phyloP scores from a whole-genome alignment of 306 rosid species.

The Vigna mungo region DNA sequence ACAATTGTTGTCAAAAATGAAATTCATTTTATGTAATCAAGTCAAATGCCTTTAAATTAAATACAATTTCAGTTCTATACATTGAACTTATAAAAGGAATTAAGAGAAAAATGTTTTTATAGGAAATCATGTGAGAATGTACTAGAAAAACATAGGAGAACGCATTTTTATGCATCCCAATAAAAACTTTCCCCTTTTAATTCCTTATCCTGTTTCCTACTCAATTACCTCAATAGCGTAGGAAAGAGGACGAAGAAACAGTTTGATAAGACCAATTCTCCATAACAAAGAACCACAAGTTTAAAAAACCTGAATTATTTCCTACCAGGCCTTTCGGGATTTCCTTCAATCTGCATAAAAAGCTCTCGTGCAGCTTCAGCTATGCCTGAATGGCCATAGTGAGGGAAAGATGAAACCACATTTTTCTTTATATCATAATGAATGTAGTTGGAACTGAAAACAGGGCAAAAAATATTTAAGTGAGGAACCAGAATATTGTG shows the following conservation, averaged over 20 bases:
- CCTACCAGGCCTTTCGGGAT: conserved; percentile 60
- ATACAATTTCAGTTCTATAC: conserved; percentile 26
- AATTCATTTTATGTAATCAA: conserved; percentile 22
- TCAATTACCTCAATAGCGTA: neutral
- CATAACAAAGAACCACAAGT: conserved; percentile 32
- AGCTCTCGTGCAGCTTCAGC: conserved; percentile 86
- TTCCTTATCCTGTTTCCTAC: too few species aligned
- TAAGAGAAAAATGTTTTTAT: too few species aligned
- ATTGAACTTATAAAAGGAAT: conserved; percentile 16
- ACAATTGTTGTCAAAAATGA: conserved; percentile 29
- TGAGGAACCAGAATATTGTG: conserved; percentile 31
- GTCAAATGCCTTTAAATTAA: conserved; percentile 12
- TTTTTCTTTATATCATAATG: conserved; percentile 50
- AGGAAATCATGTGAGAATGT: too few species aligned
- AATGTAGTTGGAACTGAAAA: conserved; percentile 64
- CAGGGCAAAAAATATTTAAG: conserved; percentile 36
- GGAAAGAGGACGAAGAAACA: conserved; percentile 34
- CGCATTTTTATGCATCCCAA: neutral
- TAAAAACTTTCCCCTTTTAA: neutral
- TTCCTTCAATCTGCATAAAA: conserved; percentile 82
- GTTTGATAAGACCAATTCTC: conserved; percentile 7
- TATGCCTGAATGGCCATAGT: conserved; percentile 86
- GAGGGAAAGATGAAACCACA: conserved; percentile 77
- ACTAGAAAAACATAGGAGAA: neutral
- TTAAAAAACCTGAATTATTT: conserved; percentile 25